Conservation (phyloP, 192 early-diverging fungal genomes). For the Linnemannia elongata region DNA sequence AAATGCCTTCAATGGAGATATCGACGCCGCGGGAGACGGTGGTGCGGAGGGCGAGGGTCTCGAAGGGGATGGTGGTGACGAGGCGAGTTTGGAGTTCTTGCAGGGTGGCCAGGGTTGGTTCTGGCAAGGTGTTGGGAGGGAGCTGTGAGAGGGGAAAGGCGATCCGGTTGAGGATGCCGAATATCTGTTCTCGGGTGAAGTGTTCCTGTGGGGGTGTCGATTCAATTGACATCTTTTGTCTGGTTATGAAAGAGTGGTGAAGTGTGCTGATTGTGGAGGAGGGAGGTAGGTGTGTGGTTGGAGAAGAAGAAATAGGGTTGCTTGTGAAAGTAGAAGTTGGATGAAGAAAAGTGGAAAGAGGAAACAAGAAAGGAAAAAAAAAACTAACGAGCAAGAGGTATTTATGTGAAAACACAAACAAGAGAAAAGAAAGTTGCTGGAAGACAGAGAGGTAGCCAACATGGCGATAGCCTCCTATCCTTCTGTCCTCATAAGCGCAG, state of each 20-base stretch:
- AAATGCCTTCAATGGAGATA: conserved; percentile 31
- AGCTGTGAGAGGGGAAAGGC: conserved; percentile 15
- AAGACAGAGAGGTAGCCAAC: too few relatives aligned
- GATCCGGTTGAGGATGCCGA: conserved; percentile 25
- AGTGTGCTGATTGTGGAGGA: neutral
- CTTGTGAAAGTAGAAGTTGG: neutral
- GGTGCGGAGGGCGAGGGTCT: conserved; percentile 23
- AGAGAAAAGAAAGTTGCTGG: neutral
- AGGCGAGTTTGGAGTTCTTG: conserved; percentile 26
- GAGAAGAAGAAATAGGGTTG: too few relatives aligned
- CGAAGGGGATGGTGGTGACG: conserved; percentile 36
- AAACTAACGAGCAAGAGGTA: neutral
- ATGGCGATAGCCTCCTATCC: too few relatives aligned
- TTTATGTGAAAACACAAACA: neutral
- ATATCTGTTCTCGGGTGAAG: conserved; percentile 21
- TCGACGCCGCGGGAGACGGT: conserved; percentile 20
- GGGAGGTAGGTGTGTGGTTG: too few relatives aligned
- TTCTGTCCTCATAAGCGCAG: too few relatives aligned
- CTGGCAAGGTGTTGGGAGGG: conserved; percentile 18
- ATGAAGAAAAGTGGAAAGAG: neutral
- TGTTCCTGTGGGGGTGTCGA: conserved; percentile 2
- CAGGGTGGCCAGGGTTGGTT: conserved; percentile 24
- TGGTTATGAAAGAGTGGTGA: too few relatives aligned
- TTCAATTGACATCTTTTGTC: neutral
- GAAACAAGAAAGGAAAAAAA: neutral